These are phyloP conservation scores for Penicilliopsis zonata DNA, from an alignment of 495 filamentous ascomycete genomes.

Conservation along the genomic window DNA sequence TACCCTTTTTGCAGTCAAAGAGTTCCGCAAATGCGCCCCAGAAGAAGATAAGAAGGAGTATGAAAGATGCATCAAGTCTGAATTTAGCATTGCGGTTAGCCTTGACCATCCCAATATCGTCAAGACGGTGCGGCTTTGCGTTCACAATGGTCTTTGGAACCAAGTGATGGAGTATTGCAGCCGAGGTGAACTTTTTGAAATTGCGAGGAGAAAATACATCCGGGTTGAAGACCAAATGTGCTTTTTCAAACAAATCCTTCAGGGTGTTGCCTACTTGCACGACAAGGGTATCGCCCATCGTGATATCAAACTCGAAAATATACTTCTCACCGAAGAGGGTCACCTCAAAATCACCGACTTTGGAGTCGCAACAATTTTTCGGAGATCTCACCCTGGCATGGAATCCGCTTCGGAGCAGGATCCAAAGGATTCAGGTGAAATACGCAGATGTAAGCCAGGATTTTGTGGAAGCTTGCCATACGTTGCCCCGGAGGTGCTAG, in stretches of 20 bases:
- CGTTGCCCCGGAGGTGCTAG: constrained; percentile 64
- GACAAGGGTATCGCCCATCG: constrained; percentile 62
- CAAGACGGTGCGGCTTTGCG: constrained; percentile 57
- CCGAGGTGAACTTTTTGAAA: constrained; percentile 56
- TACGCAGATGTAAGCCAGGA: constrained; percentile 54
- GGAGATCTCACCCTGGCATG: constrained; percentile 59
- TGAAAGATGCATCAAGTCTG: constrained; percentile 66
- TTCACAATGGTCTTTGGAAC: constrained; percentile 52
- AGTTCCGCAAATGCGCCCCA: constrained; percentile 53
- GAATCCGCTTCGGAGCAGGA: constrained; percentile 49
- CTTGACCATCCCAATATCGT: constrained; percentile 71
- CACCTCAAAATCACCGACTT: constrained; percentile 75
- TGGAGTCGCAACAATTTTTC: constrained; percentile 66
- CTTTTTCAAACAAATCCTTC: constrained; percentile 69
- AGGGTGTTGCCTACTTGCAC: constrained; percentile 59
- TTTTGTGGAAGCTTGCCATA: constrained; percentile 69
- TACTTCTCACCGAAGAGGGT: constrained; percentile 55
- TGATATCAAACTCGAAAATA: constrained; percentile 75
- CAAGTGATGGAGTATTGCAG: constrained; percentile 80
- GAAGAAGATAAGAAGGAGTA: constrained; percentile 54
- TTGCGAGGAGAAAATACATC: constrained; percentile 55
- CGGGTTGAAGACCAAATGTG: constrained; percentile 49
- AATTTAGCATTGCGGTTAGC: constrained; percentile 67
- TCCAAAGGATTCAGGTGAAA: constrained; percentile 52
- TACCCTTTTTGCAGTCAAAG: constrained; percentile 64